Conservation (phyloP, 1,284 basidiomycete species). For the Boletus holoroseus region DNA sequence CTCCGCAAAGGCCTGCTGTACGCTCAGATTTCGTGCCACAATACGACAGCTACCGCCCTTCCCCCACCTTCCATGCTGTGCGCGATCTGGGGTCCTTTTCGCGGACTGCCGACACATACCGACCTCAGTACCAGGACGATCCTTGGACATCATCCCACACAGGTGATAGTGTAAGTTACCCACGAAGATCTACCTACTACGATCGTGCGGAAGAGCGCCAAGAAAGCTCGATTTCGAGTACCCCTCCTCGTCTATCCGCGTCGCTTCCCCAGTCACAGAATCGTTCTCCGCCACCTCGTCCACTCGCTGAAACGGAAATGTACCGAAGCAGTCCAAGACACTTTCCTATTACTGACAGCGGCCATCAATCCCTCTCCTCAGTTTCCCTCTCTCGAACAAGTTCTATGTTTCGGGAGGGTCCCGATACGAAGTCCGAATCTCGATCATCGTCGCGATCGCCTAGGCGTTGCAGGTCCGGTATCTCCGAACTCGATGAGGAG, state of each 20-base stretch:
- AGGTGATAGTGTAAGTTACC: conserved; percentile 18
- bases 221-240: conserved; percentile 35
- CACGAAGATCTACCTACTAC: conserved; percentile 14
- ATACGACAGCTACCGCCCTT: conserved; percentile 44
- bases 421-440: conserved; percentile 29
- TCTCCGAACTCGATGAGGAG: conserved; percentile 28
- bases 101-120: conserved; percentile 37
- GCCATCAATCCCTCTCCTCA: conserved; percentile 15
- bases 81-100: conserved; percentile 33
- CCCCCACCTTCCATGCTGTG: conserved; percentile 21
- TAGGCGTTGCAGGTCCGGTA: conserved; percentile 31
- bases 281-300: conserved; percentile 22
- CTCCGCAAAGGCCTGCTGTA: conserved; percentile 32
- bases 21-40: conserved; percentile 30
- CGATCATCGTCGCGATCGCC: conserved; percentile 39
- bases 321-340: conserved; percentile 5
- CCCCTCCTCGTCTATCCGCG: conserved; percentile 24
- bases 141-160: conserved; percentile 21
- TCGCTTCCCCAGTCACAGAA: conserved; percentile 19
- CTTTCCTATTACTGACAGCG: conserved; percentile 6
- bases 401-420: conserved; percentile 26
- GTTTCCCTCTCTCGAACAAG: conserved; percentile 23
- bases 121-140: conserved; percentile 36
- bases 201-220: conserved; percentile 29
- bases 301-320: conserved; percentile 8